Evolutionary conservation across 1,284 basidiomycete genomes (phyloP).

Genomic region (Sporisorium exsertum): DNA sequence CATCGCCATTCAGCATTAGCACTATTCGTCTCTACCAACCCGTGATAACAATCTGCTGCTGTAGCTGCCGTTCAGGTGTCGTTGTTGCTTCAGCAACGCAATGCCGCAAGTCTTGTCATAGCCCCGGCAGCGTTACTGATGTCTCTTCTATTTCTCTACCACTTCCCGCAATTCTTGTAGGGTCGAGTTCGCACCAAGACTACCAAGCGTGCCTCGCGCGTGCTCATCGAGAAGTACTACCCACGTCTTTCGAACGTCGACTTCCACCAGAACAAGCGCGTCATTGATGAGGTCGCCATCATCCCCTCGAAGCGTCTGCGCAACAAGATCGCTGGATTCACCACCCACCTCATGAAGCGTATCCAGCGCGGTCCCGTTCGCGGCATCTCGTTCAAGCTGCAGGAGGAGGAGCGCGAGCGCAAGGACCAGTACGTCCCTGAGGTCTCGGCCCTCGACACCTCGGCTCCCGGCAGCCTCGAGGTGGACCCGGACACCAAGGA

Average conservation of each 20-base stretch:
- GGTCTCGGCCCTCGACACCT: slow-evolving; percentile 68
- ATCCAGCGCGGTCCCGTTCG: slow-evolving; percentile 99
- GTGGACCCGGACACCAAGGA: slow-evolving; percentile 70
- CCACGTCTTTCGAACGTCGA: slow-evolving; percentile 56
- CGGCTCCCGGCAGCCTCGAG: slow-evolving; percentile 65
- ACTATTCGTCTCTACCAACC: neutral
- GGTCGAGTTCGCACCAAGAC: slow-evolving; percentile 99
- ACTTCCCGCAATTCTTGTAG: slow-evolving; percentile 71
- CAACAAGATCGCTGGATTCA: slow-evolving; percentile 99
- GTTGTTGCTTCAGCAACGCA: neutral
- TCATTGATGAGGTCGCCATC: slow-evolving; percentile 92
- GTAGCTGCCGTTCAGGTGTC: neutral
- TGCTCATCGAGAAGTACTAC: slow-evolving; percentile 99
- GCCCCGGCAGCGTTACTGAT: slow-evolving; percentile 7
- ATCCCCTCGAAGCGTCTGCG: slow-evolving; percentile 98
- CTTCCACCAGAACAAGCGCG: slow-evolving; percentile 92
- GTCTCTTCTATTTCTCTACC: neutral
- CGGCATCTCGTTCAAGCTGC: slow-evolving; percentile 99
- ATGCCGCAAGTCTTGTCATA: neutral
- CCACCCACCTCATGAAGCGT: slow-evolving; percentile 99
- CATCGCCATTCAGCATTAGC: neutral
- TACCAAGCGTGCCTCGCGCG: slow-evolving; percentile 98
- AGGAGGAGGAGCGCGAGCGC: slow-evolving; percentile 99
- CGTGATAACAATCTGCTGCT: neutral
- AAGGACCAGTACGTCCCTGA: slow-evolving; percentile 75